Conservation (phyloP, 2,329 filamentous ascomycete species). For the Fusarium sterilihyphosum region DNA sequence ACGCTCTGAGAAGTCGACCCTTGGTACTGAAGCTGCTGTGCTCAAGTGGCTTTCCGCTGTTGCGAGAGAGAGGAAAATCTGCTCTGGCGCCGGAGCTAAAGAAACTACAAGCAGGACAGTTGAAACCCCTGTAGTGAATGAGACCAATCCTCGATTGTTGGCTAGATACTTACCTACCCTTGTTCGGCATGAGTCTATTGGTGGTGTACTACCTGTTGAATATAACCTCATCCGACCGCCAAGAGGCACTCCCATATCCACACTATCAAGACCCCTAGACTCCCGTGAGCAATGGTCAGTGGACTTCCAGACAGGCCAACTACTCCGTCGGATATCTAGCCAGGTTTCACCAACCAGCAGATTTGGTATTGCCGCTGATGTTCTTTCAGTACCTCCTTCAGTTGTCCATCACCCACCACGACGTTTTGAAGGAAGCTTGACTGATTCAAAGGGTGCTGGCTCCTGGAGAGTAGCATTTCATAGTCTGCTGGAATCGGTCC, state of each 20-base stretch:
- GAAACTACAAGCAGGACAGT: not conserved
- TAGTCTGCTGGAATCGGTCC: slow-evolving; percentile 62
- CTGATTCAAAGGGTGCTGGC: slow-evolving; percentile 39
- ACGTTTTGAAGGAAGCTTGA: slow-evolving; percentile 38
- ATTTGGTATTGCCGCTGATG: slow-evolving; percentile 55
- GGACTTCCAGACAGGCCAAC: slow-evolving; percentile 58
- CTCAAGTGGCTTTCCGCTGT: slow-evolving; percentile 56
- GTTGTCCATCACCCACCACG: slow-evolving; percentile 14
- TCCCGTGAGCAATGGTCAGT: slow-evolving; percentile 49
- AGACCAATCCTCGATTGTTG: slow-evolving; percentile 29
- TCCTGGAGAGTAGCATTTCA: slow-evolving; percentile 69
- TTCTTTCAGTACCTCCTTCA: slow-evolving; percentile 38
- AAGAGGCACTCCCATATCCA: slow-evolving; percentile 51
- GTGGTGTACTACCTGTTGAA: slow-evolving; percentile 45
- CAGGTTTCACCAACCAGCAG: slow-evolving; percentile 56
- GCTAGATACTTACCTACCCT: slow-evolving; percentile 53
- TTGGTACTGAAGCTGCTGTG: slow-evolving; percentile 56
- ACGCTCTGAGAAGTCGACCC: slow-evolving; percentile 57
- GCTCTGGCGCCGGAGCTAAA: not conserved
- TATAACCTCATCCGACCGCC: slow-evolving; percentile 57
- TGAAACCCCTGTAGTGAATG: not conserved
- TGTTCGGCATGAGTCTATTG: slow-evolving; percentile 50
- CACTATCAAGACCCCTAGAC: slow-evolving; percentile 48
- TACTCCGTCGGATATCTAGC: slow-evolving; percentile 56
- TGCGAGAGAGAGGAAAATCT: slow-evolving; percentile 23